Conservation (phyloP, 164 flowering plant species). For the Malania oleifera region DNA sequence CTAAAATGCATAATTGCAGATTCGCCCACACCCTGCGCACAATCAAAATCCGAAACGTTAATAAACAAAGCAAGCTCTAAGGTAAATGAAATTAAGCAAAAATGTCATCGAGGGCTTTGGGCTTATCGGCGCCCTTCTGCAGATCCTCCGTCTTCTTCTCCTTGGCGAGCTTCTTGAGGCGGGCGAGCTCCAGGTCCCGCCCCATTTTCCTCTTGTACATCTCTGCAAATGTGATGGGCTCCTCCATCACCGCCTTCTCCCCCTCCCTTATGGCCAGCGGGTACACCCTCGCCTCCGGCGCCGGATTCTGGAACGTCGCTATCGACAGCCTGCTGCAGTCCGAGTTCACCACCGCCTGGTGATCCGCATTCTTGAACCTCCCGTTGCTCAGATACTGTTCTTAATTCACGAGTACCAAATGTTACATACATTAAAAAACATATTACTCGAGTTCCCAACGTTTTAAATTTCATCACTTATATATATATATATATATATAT, state of each 20-base stretch:
- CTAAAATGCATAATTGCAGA: no score
- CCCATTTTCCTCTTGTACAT: constrained; percentile 85
- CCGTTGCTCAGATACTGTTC: constrained; percentile 79
- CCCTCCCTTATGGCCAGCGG: constrained; percentile 64
- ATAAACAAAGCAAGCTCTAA: no score
- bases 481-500: no score
- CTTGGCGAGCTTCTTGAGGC: constrained; percentile 70
- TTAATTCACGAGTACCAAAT: constrained; percentile 57
- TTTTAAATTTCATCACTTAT: no score
- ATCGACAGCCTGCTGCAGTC: constrained; percentile 64
- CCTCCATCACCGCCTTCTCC: constrained; percentile 58
- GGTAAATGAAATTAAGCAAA: no score
- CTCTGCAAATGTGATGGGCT: constrained; percentile 68
- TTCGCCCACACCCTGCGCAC: no score
- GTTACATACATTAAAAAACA: no score
- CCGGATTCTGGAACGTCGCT: constrained; percentile 89
- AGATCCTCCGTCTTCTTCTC: constrained; percentile 29
- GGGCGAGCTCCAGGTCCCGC: constrained; percentile 65
- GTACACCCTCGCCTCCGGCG: constrained; percentile 70
- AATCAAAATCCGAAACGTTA: no score
- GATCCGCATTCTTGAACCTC: constrained; percentile 90
- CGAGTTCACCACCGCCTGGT: constrained; percentile 91
- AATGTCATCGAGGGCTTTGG: no score
- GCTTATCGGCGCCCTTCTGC: no score
- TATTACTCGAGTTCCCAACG: no score